Evolutionary conservation across 805 yeast genomes (phyloP).

Genomic region (Yarrowia alimentaria): DNA sequence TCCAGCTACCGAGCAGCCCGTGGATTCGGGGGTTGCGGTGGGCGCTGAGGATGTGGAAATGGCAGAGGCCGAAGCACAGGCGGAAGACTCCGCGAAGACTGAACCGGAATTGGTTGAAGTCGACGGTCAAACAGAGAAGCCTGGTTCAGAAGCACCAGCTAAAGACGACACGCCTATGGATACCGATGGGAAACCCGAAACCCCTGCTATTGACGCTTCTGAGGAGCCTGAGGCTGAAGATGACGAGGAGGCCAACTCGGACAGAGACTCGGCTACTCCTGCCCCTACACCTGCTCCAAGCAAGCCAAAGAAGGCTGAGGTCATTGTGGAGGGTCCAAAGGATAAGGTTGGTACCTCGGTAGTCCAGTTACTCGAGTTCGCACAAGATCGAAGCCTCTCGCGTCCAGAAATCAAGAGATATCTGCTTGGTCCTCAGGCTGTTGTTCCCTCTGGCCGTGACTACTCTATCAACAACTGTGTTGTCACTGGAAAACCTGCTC

Average conservation of each 20-base stretch:
- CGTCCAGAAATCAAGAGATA: constrained; percentile 34
- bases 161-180: neutral
- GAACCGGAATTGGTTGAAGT: neutral
- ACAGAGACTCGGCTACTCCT: constrained; percentile 13
- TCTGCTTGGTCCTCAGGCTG: constrained; percentile 25
- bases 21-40: no score
- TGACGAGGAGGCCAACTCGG: constrained; percentile 2
- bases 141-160: no score
- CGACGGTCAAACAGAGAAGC: no score
- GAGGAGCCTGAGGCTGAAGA: constrained; percentile 17
- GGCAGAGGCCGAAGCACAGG: neutral
- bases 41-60: constrained; percentile 17
- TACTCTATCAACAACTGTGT: constrained; percentile 51
- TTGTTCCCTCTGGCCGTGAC: constrained; percentile 26
- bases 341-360: constrained; percentile 4
- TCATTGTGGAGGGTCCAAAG: constrained; percentile 6
- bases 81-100: neutral
- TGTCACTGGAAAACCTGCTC: constrained; percentile 74
- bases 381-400: constrained; percentile 36
- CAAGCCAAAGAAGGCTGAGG: constrained; percentile 11
- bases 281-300: neutral
- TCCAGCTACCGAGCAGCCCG: no score
- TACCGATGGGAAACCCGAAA: neutral
- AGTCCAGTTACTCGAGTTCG: constrained; percentile 21
- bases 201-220: neutral